Evolutionary conservation across 345 rosid genomes (phyloP).

Genomic region (Heritiera littoralis): DNA sequence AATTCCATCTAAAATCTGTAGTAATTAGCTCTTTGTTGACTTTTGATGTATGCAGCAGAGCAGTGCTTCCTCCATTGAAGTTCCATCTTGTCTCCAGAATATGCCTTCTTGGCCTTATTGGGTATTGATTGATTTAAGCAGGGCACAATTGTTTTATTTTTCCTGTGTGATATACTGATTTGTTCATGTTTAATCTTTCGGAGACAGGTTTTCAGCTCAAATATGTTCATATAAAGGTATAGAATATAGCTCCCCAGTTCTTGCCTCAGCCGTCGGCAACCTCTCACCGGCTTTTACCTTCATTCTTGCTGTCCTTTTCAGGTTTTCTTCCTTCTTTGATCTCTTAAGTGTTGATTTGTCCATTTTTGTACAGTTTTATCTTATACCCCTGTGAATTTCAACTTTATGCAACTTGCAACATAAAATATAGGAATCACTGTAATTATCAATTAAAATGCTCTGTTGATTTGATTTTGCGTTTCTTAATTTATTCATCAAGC

Average conservation of each 20-base stretch:
- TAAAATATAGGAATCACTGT: background rate
- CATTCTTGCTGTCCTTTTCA: slow-evolving; percentile 28
- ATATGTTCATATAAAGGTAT: background rate
- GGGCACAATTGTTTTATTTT: too few relatives aligned
- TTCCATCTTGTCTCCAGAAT: slow-evolving; percentile 27
- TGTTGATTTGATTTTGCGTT: background rate
- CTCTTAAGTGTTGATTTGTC: too few relatives aligned
- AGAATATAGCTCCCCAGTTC: slow-evolving; percentile 3
- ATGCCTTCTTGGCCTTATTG: slow-evolving; percentile 31
- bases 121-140: background rate
- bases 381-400: too few relatives aligned
- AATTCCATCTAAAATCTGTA: background rate
- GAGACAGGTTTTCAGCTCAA: background rate
- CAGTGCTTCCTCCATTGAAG: slow-evolving; percentile 36
- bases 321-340: slow-evolving; percentile 23
- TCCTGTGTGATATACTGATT: too few relatives aligned
- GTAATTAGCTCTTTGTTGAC: background rate
- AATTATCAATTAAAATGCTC: background rate
- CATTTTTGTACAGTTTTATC: background rate
- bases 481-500: background rate
- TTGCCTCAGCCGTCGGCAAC: background rate
- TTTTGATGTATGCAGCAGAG: slow-evolving; percentile 18
- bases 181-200: background rate
- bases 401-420: too few relatives aligned
- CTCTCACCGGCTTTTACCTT: slow-evolving; percentile 34